A percentile compares a stretch with the other conserved stretches of the same genome.
These are phyloP conservation scores for Gonapodya prolifera DNA, from an alignment of 192 early-diverging fungal species.

Conservation along the genomic window DNA sequence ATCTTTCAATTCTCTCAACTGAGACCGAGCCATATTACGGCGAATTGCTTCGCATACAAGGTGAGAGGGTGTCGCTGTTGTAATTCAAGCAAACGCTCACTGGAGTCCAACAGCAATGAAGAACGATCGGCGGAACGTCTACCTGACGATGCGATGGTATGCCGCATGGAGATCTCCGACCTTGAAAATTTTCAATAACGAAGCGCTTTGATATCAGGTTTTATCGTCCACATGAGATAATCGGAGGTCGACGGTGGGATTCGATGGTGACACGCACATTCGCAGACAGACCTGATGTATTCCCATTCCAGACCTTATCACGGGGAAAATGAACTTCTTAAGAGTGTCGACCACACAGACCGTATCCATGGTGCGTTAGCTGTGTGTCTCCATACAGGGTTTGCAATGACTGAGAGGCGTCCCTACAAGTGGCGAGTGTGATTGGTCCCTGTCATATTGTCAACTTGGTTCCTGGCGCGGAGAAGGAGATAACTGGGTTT, in stretches of 20 bases:
- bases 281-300: not conserved
- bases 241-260: not conserved
- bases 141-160: not conserved
- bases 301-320: not conserved
- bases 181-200: too few relatives aligned
- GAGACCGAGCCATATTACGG: not conserved
- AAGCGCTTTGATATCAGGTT: not conserved
- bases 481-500: not conserved
- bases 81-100: not conserved
- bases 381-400: not conserved
- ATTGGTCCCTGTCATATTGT: not conserved
- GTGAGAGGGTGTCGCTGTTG: not conserved
- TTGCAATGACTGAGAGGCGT: not conserved
- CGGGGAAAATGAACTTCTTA: not conserved
- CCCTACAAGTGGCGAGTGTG: not conserved
- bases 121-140: not conserved
- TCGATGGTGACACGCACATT: too few relatives aligned
- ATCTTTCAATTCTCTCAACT: not conserved
- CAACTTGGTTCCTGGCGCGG: not conserved
- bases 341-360: not conserved
- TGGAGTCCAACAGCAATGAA: not conserved
- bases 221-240: not conserved
- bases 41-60: not conserved
- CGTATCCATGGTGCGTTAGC: not conserved
- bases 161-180: too few relatives aligned